Evolutionary conservation across 306 rosid species (phyloP).

Genomic region (Lathyrus oleraceus): DNA sequence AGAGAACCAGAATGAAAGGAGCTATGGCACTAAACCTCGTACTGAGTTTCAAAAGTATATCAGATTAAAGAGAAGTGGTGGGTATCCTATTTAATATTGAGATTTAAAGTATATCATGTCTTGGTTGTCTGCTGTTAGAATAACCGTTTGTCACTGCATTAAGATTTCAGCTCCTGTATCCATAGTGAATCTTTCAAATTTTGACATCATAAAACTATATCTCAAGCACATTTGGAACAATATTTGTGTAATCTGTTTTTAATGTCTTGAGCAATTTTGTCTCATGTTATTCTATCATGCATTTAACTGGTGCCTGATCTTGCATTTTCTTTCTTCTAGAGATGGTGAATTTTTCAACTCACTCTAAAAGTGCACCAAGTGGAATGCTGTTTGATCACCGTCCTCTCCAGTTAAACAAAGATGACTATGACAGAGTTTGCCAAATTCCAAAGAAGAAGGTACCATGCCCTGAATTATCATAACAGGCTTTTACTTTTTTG

Average conservation of each 20-base stretch:
- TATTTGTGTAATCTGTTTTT: not conserved
- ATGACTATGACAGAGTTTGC: slow-evolving; percentile 50
- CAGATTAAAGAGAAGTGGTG: slow-evolving; percentile 46
- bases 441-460: slow-evolving; percentile 53
- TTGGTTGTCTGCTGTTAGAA: not conserved
- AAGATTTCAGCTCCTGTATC: not conserved
- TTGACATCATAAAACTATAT: not conserved
- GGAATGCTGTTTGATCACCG: slow-evolving; percentile 45
- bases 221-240: not conserved
- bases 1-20: slow-evolving; percentile 40
- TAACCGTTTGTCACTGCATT: not conserved
- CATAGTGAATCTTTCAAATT: not conserved
- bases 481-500: not conserved
- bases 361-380: not conserved
- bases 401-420: slow-evolving; percentile 40
- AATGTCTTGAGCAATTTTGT: too few species aligned
- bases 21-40: slow-evolving; percentile 36
- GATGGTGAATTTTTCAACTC: slow-evolving; percentile 22
- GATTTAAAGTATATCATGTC: slow-evolving; percentile 8
- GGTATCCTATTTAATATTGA: slow-evolving; percentile 2
- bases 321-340: slow-evolving; percentile 34
- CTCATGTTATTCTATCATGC: not conserved
- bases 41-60: slow-evolving; percentile 50
- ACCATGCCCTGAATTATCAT: not conserved
- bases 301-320: slow-evolving; percentile 16